Evolutionary conservation across 2,329 filamentous ascomycete genomes (phyloP), one percentile per base, ranked within the genome.

Genomic region (Fusarium sp.): DNA sequence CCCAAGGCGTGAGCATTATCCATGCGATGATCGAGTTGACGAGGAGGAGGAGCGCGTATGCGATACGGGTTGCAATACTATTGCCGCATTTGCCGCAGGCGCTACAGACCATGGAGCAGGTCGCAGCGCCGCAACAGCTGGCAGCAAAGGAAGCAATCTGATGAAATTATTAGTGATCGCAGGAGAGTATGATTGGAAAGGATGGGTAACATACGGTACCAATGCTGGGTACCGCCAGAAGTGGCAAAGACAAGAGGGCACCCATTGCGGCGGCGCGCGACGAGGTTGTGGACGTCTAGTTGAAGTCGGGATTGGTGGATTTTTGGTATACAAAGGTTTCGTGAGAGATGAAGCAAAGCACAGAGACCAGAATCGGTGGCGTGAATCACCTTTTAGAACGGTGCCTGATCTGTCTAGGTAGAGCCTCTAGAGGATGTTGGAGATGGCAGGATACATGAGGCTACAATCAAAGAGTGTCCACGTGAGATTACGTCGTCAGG

Each of bases 1-100:
- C 96, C 96, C 96, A 99, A 60, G 95, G 94, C 28, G 96, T 99
- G 85, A 99, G 94, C 94, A 98, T 98, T 77, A 99, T 94, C 96
- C 96, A 99, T 41, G 96, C 96, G 58, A 98, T 83, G 74, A 98
- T 98, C 67, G 96, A 98, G 88, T 99, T 99, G 83, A 98, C 85
- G 75, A 99, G 91, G 63, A 99, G 93, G 72, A 99, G 92, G 80
- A 98, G 90, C 74, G 96, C 95, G 82, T 98, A 98, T 80, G 94
- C 96, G 85, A 98, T 97, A 86, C 96, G 94, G 76, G 96, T 99
- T 64, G 95, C 95, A 85, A 98, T 95, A 85, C 95, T 97, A 77
- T 98, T 98, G 78, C 95, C 94, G 84, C 96, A 98, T 83, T 98
- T 98, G 59, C 96, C 96, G 81, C 96, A 99, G 18, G 95, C 94